Base-by-base conservation (phyloP, 768 basidiomycete genomes). In the Calocera viscosa region DNA sequence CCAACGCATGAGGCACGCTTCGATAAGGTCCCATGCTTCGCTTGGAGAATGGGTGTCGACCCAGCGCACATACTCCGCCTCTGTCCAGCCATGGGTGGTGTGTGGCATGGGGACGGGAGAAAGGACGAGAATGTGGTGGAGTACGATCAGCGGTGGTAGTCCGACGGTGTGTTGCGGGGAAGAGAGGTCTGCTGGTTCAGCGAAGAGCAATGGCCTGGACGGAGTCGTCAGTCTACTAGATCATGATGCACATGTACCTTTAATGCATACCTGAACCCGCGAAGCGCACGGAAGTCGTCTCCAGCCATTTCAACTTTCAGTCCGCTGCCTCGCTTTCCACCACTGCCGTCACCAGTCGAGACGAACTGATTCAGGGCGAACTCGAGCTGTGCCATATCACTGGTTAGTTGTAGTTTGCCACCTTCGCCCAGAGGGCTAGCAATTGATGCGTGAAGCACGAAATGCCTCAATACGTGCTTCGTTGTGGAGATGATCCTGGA, bases 41-140 rank as follows among this genome's bases (percentile, higher is more conserved):
- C 81, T 82, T 68, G 87, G 85, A 1, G 85, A 80, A 72, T 97
- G 96, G 74, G 96, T 94, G 68, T 91, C 89, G 14, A 98, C 82
- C 94, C 94, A 99, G 49, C 91, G 84, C 63, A 96, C 90, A 75
- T 99, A 99, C 78, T 98, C 96, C 2, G 88, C 83, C 73, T 97
- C 93, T 67, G 90, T 88, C 95, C 96, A 98, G 0, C 89, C 88
- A 73, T 97, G 93, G 66, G 93, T 75, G 63, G 83, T 82, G 74
- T 99, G 92, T 11, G 96, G 95, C 40, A 98, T 81, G 3, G 72
- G 69, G 12, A 78, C 63, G 0, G 90, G 87, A 1, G 91, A 91
- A 11, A 91, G 86, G 28, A 98, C 94, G 35, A 96, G 81, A 71
- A 96, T 88, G 70, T 96, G 88, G 73, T 98, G 94, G 17, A 97